Base-by-base conservation (phyloP, 1,284 basidiomycete genomes). In the Phellopilus nigrolimitatus region DNA sequence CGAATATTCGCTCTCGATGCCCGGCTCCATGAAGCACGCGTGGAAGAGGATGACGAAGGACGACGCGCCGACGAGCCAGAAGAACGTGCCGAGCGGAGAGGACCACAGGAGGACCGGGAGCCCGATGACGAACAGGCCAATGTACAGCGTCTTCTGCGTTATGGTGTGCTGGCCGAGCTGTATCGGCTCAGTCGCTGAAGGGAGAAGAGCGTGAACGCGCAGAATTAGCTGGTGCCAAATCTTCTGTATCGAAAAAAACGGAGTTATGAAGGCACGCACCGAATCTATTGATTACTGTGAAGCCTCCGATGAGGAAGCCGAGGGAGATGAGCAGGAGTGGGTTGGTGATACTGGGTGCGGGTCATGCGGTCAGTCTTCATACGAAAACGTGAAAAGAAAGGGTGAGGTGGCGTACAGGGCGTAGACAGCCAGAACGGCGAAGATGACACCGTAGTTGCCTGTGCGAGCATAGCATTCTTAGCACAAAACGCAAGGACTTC, bases 271-370 rank as follows among this genome's bases (percentile, higher is more conserved):
- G 46, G 10, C 44, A 72, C 88, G 63, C 57, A 94, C 91, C 92
- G 60, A 89, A 97, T 63, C 78, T 84, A 71, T 93, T 95, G 72
- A 98, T 95, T 39, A 81, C 80, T 28, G 82, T 69, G 71, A 97
- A 98, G 2, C 95, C 95, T 42, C 91, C 91, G 57, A 94, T 83
- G 60, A 99, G 83, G 76, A 98, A 94, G 31, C 72, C 78, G 56
- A 97, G 74, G 3, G 95, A 83, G 61, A 95, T 74, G 57, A 98
- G 78, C 40, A 99, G 82, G 34, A 82, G 67, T 5, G 79, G 79
- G 69, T 90, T 94, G 56, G 88, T 92, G 61, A 98, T 68, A 37
- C 75, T 77, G 56, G 34, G 43, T 5, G 7, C 30, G 6, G 17
- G 22, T 9, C 22, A 42, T 33, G 10, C 10, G 19, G 33, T 24